Base-by-base conservation (phyloP, 768 basidiomycete genomes). In the Mycena haematopus region DNA sequence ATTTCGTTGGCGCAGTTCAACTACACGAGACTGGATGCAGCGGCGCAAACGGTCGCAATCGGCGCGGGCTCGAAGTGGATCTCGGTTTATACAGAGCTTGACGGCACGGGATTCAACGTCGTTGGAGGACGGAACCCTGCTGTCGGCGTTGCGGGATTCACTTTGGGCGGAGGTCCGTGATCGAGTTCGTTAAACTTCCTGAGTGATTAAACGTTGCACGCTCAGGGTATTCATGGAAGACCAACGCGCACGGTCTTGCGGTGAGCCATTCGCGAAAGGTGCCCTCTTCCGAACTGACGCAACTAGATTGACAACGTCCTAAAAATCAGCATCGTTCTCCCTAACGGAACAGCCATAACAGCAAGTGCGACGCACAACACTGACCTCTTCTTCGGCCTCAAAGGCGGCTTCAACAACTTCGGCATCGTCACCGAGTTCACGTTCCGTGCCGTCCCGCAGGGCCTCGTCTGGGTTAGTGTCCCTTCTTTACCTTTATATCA, bases 191-290 rank as follows among this genome's bases (percentile, higher is more conserved):
- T 13, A 17, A 38, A 17, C 17, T 17, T n/a, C 29, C 6, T 9
- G 4, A 9, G 29, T 14, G 19, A 38, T 1, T 9, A 5, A 17
- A 15, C 8, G 14, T 45, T 22, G 11, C 40, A 36, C 2, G 27
- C n/a, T 11, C 52, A 63, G 62, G 62, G 17, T 63, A 63, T 52
- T 63, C 62, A 1, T 63, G 62, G 62, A 63, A 63, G 33, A 63
- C 36, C 27, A 63, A 63, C 21, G 57, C 56, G 19, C 52, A 63
- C 38, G 62, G 62, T 21, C 36, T 63, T 10, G 52, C 52, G 36
- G 62, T 63, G n/a, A n/a, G n/a, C n/a, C n/a, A n/a, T n/a, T n/a
- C n/a, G n/a, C n/a, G n/a, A n/a, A n/a, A 40, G 55, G 57, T 19
- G 35, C 24, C 10, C 17, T 21, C 3, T 19, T 13, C 4, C 15